These are phyloP conservation scores for Ganoderma lingzhi DNA, from an alignment of 1,284 basidiomycete species.

Conservation along the genomic window DNA sequence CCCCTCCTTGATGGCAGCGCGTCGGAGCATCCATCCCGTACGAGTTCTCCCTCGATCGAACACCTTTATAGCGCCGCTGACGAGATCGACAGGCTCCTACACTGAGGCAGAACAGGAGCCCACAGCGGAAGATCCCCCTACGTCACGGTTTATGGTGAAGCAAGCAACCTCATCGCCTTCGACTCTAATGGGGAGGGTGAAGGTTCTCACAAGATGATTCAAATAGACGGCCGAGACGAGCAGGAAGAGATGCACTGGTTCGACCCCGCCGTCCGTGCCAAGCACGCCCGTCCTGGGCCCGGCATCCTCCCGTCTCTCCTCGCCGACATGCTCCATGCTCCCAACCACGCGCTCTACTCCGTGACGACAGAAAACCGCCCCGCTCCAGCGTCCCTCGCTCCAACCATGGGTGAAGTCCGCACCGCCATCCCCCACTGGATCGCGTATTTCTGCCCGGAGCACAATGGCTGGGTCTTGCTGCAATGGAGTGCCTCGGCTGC, in stretches of 20 bases:
- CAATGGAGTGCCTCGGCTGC: slow-evolving; percentile 68
- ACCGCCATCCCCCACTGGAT: slow-evolving; percentile 79
- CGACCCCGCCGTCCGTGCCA: slow-evolving; percentile 56
- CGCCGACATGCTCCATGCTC: slow-evolving; percentile 68
- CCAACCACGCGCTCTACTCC: slow-evolving; percentile 73
- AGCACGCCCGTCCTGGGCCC: slow-evolving; percentile 62
- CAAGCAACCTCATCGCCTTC: not conserved
- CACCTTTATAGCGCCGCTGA: not conserved
- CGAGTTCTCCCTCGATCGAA: not conserved
- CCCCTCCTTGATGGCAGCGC: not conserved
- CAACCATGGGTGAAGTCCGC: slow-evolving; percentile 65
- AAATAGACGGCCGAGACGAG: slow-evolving; percentile 62
- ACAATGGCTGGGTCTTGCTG: slow-evolving; percentile 82
- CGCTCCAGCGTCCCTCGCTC: slow-evolving; percentile 42
- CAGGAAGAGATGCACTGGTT: slow-evolving; percentile 74
- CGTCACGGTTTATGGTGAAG: not conserved
- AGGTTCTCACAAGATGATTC: slow-evolving; percentile 42
- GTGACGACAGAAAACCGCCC: slow-evolving; percentile 52
- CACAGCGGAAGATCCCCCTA: not conserved
- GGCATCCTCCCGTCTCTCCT: slow-evolving; percentile 74
- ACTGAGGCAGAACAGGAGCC: not conserved
- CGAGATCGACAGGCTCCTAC: not conserved
- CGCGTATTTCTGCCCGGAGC: slow-evolving; percentile 80
- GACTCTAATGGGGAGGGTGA: slow-evolving; percentile 27
- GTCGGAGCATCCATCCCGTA: not conserved